phyloP scores from a whole-genome alignment of 1,139 yeast species.

The Kluyveromyces sp. region DNA sequence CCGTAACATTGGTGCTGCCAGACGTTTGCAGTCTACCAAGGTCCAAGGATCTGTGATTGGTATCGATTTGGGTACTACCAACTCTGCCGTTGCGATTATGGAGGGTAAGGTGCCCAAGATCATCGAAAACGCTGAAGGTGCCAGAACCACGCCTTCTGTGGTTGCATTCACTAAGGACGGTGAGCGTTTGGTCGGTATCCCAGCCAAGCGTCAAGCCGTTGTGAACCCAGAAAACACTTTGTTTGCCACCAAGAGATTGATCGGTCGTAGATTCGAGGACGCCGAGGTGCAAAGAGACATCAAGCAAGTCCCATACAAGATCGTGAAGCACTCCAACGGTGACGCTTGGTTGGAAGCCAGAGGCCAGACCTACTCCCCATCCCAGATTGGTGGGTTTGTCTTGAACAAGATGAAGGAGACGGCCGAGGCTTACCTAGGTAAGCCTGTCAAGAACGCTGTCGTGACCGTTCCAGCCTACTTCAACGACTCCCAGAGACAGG shows the following conservation, averaged over 20 bases:
- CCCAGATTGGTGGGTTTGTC: constrained; percentile 96
- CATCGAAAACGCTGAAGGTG: constrained; percentile 97
- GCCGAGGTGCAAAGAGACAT: constrained; percentile 94
- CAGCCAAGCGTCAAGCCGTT: constrained; percentile 98
- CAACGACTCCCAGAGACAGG: constrained; percentile 98
- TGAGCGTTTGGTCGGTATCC: constrained; percentile 94
- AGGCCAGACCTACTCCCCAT: constrained; percentile 90
- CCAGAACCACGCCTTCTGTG: constrained; percentile 97
- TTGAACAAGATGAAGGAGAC: constrained; percentile 92
- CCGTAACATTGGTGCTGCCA: constrained; percentile 24
- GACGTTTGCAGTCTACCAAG: constrained; percentile 42
- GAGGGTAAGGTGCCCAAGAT: constrained; percentile 96
- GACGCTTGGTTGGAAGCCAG: constrained; percentile 99
- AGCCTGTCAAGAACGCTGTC: constrained; percentile 81
- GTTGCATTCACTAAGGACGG: constrained; percentile 97
- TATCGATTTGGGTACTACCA: constrained; percentile 98
- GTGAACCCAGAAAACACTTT: constrained; percentile 97
- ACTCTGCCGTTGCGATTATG: constrained; percentile 98
- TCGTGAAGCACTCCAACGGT: constrained; percentile 91
- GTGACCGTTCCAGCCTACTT: constrained; percentile 98
- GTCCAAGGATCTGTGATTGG: constrained; percentile 82
- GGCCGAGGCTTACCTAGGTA: constrained; percentile 87
- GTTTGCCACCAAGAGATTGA: constrained; percentile 96
- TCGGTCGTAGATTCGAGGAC: constrained; percentile 97
- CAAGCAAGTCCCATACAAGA: constrained; percentile 95